A percentile compares a stretch with the other conserved stretches of the same genome.
These are phyloP conservation scores for Pachysolen tannophilus DNA, from an alignment of 805 yeast species.

Conservation along the genomic window DNA sequence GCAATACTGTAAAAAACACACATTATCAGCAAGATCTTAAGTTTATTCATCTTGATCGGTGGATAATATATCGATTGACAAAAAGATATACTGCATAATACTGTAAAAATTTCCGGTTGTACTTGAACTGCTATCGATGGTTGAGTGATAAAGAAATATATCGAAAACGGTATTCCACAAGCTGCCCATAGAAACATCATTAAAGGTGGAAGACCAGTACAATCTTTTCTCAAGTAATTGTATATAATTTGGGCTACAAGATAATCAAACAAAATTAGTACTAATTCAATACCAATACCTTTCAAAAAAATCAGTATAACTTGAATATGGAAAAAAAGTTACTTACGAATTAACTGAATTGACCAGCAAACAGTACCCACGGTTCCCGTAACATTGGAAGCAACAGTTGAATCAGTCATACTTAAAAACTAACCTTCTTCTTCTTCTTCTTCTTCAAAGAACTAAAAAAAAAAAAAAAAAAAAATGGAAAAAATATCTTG, in stretches of 20 bases:
- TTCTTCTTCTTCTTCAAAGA: no score
- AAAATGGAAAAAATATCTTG: no score
- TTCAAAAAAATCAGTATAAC: no score
- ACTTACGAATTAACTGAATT: constrained; percentile 80
- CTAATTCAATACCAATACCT: no score
- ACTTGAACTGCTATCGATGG: constrained; percentile 73
- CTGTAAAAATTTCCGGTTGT: constrained; percentile 81
- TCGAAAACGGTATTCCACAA: constrained; percentile 73
- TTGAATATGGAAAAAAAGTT: no score
- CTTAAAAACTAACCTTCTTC: not conserved
- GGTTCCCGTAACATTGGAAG: constrained; percentile 75
- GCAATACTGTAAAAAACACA: constrained; percentile 32
- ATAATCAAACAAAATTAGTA: no score
- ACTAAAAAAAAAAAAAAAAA: no score
- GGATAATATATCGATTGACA: constrained; percentile 48
- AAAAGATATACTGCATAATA: constrained; percentile 61
- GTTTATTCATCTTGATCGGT: constrained; percentile 4
- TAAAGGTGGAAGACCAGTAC: constrained; percentile 83
- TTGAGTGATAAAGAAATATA: constrained; percentile 68
- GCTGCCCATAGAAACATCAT: constrained; percentile 88
- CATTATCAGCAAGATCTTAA: constrained; percentile 21
- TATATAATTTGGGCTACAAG: constrained; percentile 66
- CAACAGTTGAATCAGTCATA: constrained; percentile 23
- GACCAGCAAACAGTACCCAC: constrained; percentile 93
- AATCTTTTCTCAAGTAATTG: constrained; percentile 63